These are phyloP conservation scores for Xylariaceae sp. DNA, from an alignment of 2,329 filamentous ascomycete species.

Conservation along the genomic window DNA sequence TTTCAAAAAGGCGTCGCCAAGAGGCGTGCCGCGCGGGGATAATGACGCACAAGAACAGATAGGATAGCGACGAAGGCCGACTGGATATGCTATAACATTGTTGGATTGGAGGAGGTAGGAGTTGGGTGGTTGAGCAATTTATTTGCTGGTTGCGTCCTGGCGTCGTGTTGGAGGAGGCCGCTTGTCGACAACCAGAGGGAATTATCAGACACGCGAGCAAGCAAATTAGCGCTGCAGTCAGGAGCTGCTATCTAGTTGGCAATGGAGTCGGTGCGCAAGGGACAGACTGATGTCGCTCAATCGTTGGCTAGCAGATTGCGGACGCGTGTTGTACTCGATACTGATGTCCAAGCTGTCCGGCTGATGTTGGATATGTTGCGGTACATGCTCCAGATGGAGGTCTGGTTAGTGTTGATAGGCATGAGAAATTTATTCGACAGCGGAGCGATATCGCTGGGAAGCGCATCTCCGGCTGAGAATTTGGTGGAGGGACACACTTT, in stretches of 20 bases:
- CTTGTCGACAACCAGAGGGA: constrained; percentile 4
- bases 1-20: constrained; percentile 10
- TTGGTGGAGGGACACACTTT: too few species aligned
- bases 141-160: constrained; percentile 5
- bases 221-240: constrained; percentile 14
- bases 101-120: constrained; percentile 8
- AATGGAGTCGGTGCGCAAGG: constrained; percentile 23
- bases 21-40: constrained; percentile 18
- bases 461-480: background rate
- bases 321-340: constrained; percentile 8
- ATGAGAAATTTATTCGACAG: constrained; percentile 14
- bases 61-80: constrained; percentile 23
- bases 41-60: constrained; percentile 23
- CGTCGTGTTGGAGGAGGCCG: constrained; percentile 13
- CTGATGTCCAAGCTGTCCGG: constrained; percentile 21
- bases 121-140: constrained; percentile 11
- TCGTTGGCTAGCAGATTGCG: constrained; percentile 17
- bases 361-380: constrained; percentile 24
- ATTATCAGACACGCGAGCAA: constrained; percentile 7
- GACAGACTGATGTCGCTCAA: constrained; percentile 4
- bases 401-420: constrained; percentile 2
- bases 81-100: constrained; percentile 20
- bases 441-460: constrained; percentile 18
- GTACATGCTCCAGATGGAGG: constrained; percentile 9
- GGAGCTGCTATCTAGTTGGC: constrained; percentile 12